phyloP scores from a whole-genome alignment of 306 rosid genomes.

The Fragaria vesca region DNA sequence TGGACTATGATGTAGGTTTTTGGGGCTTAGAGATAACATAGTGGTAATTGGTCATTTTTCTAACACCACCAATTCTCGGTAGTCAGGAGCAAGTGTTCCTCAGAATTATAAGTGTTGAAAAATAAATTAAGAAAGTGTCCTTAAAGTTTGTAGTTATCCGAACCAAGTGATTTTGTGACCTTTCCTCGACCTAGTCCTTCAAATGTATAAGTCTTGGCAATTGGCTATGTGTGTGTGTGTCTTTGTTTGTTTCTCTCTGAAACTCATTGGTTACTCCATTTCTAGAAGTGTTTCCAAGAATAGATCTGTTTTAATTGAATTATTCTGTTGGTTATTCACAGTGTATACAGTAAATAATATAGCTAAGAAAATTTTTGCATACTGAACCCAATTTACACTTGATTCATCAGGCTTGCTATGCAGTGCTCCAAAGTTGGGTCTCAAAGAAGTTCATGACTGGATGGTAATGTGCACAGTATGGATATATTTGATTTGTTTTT shows the following conservation, averaged over 20 bases:
- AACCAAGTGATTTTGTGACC: neutral
- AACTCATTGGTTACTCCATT: neutral
- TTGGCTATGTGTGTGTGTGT: neutral
- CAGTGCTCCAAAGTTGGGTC: conserved; percentile 54
- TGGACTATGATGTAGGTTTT: neutral
- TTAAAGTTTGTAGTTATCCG: neutral
- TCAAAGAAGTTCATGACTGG: conserved; percentile 57
- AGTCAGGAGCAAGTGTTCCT: neutral
- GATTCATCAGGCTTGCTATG: conserved; percentile 49
- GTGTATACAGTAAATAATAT: neutral
- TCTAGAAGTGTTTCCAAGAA: neutral
- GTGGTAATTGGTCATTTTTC: neutral
- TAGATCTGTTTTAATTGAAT: neutral
- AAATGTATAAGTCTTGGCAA: neutral
- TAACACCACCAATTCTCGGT: neutral
- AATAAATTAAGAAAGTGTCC: neutral
- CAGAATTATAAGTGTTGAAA: neutral
- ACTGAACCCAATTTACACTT: neutral
- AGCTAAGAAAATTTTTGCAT: neutral
- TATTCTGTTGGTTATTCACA: neutral
- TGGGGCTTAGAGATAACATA: neutral
- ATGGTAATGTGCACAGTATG: conserved; percentile 37
- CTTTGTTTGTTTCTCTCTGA: neutral
- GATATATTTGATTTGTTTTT: neutral
- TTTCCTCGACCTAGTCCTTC: neutral